Percentiles rank a stretch among this genome's conserved stretches.
phyloP scores from a whole-genome alignment of 2,329 filamentous ascomycete species.

The Calonectria naviculata region DNA sequence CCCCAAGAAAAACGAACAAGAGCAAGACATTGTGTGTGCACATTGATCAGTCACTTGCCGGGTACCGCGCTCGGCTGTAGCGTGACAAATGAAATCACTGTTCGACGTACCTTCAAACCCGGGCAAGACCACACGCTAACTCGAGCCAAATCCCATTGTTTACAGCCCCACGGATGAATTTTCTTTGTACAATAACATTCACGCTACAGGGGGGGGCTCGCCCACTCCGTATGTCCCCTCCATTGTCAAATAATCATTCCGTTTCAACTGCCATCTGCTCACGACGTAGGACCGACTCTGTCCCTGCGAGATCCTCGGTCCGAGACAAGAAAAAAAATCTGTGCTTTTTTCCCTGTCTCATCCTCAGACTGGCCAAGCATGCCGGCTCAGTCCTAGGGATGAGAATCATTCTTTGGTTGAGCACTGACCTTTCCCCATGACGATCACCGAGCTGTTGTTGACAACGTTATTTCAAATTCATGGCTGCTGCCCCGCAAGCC shows the following conservation, averaged over 20 bases:
- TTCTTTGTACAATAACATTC: not conserved
- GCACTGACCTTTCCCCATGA: not conserved
- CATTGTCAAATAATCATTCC: not conserved
- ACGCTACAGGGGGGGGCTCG: not conserved
- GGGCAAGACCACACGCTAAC: not conserved
- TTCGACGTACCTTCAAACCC: not conserved
- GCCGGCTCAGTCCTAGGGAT: not conserved
- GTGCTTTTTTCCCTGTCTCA: not conserved
- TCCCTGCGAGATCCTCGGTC: conserved; percentile 31
- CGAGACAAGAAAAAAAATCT: conserved; percentile 22
- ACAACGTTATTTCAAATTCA: not conserved
- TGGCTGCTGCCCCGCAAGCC: not conserved
- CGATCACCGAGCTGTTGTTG: not conserved
- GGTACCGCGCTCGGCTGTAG: not conserved
- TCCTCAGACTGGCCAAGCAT: not conserved
- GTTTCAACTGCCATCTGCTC: not conserved
- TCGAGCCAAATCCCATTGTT: not conserved
- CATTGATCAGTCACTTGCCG: not conserved
- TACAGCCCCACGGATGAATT: not conserved
- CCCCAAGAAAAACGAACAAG: too few relatives aligned
- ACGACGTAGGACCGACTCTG: conserved; percentile 7
- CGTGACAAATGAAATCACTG: not conserved
- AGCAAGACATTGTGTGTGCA: too few relatives aligned
- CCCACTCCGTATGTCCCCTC: not conserved
- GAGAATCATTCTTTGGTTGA: not conserved